Conservation (phyloP, 192 early-diverging fungal species). For the Backusella morwellensis region DNA sequence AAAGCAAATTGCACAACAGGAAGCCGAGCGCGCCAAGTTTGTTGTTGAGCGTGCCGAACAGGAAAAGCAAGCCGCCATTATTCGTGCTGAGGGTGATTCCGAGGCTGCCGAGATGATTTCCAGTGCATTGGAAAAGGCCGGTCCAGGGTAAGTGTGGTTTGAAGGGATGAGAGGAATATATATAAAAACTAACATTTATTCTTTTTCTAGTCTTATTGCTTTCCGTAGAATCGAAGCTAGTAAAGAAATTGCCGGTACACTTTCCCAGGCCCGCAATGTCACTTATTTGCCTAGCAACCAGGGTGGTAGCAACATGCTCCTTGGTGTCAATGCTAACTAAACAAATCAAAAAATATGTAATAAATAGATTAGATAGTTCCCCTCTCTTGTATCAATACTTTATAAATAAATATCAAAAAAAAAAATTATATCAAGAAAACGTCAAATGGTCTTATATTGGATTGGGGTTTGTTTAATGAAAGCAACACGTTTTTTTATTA, state of each 20-base stretch:
- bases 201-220: constrained; percentile 63
- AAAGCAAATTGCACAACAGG: constrained; percentile 99
- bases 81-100: constrained; percentile 98
- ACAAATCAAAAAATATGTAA: background rate
- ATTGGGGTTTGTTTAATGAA: background rate
- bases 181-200: background rate
- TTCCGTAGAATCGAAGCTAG: constrained; percentile 97
- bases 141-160: constrained; percentile 57
- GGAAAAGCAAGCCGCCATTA: constrained; percentile 95
- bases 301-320: constrained; percentile 69
- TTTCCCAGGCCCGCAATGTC: constrained; percentile 79
- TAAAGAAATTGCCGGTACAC: constrained; percentile 91
- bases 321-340: constrained; percentile 55
- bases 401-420: background rate
- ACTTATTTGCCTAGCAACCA: constrained; percentile 83
- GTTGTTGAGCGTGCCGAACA: constrained; percentile 97
- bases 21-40: constrained; percentile 98
- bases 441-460: background rate
- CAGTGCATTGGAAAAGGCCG: constrained; percentile 86
- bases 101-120: constrained; percentile 92
- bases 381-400: background rate
- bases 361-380: background rate
- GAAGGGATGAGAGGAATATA: background rate
- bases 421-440: background rate
- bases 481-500: background rate